Base-by-base conservation (phyloP, 23 red algal genomes). In the Pyropia yezoensis region DNA sequence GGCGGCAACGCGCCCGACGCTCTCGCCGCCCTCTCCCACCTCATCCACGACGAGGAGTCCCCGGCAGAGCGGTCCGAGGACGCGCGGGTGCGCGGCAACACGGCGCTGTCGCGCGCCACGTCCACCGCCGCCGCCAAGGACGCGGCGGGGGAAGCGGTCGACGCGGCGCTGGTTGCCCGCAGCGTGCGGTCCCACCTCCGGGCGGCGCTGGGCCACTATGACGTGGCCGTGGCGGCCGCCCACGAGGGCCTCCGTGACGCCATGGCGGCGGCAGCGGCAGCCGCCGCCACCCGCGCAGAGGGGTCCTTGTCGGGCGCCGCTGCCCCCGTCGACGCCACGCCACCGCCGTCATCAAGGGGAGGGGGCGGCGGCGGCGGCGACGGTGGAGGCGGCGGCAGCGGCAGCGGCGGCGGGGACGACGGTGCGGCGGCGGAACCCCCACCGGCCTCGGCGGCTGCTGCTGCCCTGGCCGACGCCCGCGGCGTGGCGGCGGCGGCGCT, bases 11-110 rank as follows among this genome's bases (percentile, higher is more conserved):
- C 39, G 7, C 39, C 39, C 39, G 39, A 47, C 12, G 55, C 55
- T 4, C 26, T 26, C 63, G 26, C 21, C 63, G 47, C 47, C 33
- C 47, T 66, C 20, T 66, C 63, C 18, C 63, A 66, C 27, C 63
- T 66, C 19, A 7, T 66, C 21, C 47, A 66, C 47, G 63, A 33
- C 26, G 63, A 45, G 4, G 63, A 66, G 33, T 23, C 63, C 18
- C 63, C 63, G 3, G 13, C 19, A 5, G 63, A 66, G 47, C 33
- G 32, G 7, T 22, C 63, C 47, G 63, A 66, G 18, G n/a, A 26
- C 20, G 18, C 26, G 0, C 32, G 63, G 7, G 14, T 5, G 0
- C 32, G 26, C 7, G 63, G 63, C 32, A 66, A 66, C 26, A 8
- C 21, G 5, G n/a, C 18, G 21, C 26, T 66, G 7, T 49, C 18